These are phyloP conservation scores for Xylariaceae sp. DNA, from an alignment of 2,329 filamentous ascomycete genomes.

Conservation along the genomic window DNA sequence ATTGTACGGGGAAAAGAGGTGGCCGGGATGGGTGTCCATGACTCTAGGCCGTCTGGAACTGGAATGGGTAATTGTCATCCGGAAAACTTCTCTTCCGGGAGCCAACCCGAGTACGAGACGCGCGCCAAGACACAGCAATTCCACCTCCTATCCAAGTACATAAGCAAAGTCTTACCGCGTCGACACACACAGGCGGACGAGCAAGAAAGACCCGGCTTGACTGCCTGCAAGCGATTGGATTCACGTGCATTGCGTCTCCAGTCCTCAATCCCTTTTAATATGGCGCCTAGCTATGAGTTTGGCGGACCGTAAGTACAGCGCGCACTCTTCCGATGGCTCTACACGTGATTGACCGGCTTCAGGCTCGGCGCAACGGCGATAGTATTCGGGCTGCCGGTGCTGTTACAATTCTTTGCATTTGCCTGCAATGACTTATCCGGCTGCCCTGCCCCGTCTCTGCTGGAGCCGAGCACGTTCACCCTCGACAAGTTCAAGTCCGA, in stretches of 20 bases:
- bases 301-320: conserved; percentile 24
- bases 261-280: neutral
- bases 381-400: conserved; percentile 72
- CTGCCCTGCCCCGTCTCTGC: conserved; percentile 75
- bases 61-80: neutral
- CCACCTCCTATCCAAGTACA: neutral
- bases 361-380: conserved; percentile 75
- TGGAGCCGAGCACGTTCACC: conserved; percentile 67
- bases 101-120: neutral
- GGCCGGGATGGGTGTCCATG: too few species aligned
- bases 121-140: neutral
- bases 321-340: neutral
- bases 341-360: conserved; percentile 12
- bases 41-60: too few species aligned
- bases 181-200: neutral
- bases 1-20: too few species aligned
- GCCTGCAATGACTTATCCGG: conserved; percentile 90
- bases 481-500: conserved; percentile 71
- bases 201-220: neutral
- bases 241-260: neutral
- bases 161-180: conserved; percentile 4
- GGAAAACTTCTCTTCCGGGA: neutral
- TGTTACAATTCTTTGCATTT: conserved; percentile 77
- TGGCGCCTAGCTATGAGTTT: conserved; percentile 23
- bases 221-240: neutral